Evolutionary conservation across 495 filamentous ascomycete species (phyloP), one percentile per base, ranked within the genome.

Genomic region (Penicillium argentinense): DNA sequence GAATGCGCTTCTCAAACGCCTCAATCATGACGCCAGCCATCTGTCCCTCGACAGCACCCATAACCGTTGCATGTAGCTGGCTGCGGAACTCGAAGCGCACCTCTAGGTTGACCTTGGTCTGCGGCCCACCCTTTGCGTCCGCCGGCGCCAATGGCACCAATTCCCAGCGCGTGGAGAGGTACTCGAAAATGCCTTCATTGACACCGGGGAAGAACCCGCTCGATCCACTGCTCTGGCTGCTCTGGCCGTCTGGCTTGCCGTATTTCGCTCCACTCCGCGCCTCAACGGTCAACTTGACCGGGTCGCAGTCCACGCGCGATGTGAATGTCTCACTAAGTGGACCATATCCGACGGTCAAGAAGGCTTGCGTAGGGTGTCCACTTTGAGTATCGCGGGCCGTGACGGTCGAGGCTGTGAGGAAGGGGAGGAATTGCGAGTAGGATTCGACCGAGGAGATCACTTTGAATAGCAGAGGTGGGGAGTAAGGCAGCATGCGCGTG

Each of bases 21-120:
- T 86, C 82, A 57, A 98, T 85, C 91, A 98, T 93, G 40, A 86
- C 72, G 9, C 78, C 80, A 18, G 87, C 92, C 57, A 96, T 85
- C 68, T 87, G 88, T 30, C 87, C 88, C 57, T 87, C 88, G 33
- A 91, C 79, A 19, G 85, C 85, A 40, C 82, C 72, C 66, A 89
- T 92, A 55, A 96, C 67, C 17, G 82, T 80, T 45, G 79, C 83
- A 76, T 96, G 91, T 53, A 91, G 62, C 40, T 91, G 87, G 71
- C 89, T 97, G 53, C 78, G 74, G 63, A 97, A 97, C 69, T 80
- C 75, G 62, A 89, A 96, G 51, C 81, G 77, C 50, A 98, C 82
- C 46, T 75, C 72, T 56, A 98, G 69, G 42, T 71, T 64, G 4
- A 97, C 88, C 60, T 88, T 82, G 9, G 88, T 88, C 74, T 78